Evolutionary conservation across 352 stramenopile genomes (phyloP).

Genomic region (Globisporangium uncinulatum): DNA sequence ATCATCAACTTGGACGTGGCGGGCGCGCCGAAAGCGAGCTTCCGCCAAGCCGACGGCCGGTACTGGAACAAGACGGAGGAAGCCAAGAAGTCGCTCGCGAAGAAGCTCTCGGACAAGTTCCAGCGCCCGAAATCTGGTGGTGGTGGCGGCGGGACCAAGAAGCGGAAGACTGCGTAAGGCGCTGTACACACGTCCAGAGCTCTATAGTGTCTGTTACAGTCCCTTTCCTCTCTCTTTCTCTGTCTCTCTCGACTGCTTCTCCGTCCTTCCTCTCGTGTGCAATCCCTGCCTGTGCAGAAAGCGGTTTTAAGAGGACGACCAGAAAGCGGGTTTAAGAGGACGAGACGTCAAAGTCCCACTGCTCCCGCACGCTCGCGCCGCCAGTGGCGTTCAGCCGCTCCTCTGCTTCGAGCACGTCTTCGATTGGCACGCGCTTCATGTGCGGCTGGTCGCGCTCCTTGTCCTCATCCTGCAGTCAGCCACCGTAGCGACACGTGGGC

Average conservation of each 20-base stretch:
- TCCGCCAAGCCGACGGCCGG: constrained; percentile 76
- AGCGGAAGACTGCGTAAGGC: constrained; percentile 31
- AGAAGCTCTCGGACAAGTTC: constrained; percentile 63
- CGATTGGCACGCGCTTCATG: constrained; percentile 72
- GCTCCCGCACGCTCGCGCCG: constrained; percentile 62
- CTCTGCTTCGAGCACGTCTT: constrained; percentile 80
- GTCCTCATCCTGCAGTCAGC: constrained; percentile 45
- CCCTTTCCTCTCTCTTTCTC: no score
- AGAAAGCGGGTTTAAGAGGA: constrained; percentile 6
- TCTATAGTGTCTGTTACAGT: not conserved
- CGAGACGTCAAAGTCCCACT: constrained; percentile 79
- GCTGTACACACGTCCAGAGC: constrained; percentile 10
- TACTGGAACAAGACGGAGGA: constrained; percentile 89
- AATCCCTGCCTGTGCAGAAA: not conserved
- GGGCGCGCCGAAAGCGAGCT: constrained; percentile 90
- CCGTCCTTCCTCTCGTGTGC: not conserved
- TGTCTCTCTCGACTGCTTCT: not conserved
- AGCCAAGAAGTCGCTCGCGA: constrained; percentile 73
- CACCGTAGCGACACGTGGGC: no score
- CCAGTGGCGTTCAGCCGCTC: constrained; percentile 62
- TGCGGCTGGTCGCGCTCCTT: constrained; percentile 81
- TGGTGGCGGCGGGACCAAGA: constrained; percentile 22
- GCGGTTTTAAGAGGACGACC: not conserved
- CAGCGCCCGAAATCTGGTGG: constrained; percentile 21
- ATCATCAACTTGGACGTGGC: constrained; percentile 91